Evolutionary conservation across 1,139 yeast genomes (phyloP).

Genomic region (Pichia sp.): DNA sequence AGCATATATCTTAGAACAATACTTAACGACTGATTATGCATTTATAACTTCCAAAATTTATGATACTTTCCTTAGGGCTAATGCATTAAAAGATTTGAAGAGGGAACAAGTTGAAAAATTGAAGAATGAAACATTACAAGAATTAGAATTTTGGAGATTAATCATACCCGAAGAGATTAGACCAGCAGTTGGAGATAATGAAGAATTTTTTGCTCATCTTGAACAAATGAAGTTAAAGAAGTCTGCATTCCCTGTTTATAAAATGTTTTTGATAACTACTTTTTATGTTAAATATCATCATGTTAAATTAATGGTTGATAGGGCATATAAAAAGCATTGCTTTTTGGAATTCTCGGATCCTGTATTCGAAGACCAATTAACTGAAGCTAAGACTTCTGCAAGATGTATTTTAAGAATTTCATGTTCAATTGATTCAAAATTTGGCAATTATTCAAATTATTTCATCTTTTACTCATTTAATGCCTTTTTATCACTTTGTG

Average conservation of each 20-base stretch:
- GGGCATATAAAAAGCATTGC: slow-evolving; percentile 9
- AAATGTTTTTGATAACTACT: slow-evolving; percentile 9
- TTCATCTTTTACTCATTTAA: slow-evolving; percentile 26
- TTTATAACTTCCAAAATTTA: slow-evolving; percentile 23
- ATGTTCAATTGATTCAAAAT: slow-evolving; percentile 12
- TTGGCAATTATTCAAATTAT: slow-evolving; percentile 17
- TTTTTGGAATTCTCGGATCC: background rate
- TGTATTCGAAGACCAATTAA: slow-evolving; percentile 2
- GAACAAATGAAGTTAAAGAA: slow-evolving; percentile 3
- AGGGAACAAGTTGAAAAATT: slow-evolving; percentile 13
- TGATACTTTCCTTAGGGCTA: slow-evolving; percentile 24
- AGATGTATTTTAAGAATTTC: slow-evolving; percentile 21
- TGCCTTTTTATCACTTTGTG: slow-evolving; percentile 26
- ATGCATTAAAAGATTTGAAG: slow-evolving; percentile 19
- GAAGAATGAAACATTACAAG: slow-evolving; percentile 15
- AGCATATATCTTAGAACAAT: slow-evolving; percentile 12
- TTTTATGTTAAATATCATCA: slow-evolving; percentile 16
- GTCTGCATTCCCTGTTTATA: slow-evolving; percentile 2
- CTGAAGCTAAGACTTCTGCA: slow-evolving; percentile 21
- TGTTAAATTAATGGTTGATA: slow-evolving; percentile 11
- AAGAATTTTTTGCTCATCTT: slow-evolving; percentile 11
- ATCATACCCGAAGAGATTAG: slow-evolving; percentile 22
- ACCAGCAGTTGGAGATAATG: slow-evolving; percentile 12
- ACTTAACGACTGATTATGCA: slow-evolving; percentile 20
- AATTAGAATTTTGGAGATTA: slow-evolving; percentile 25